Evolutionary conservation across 1,284 basidiomycete genomes (phyloP).

Genomic region (Ceratobasidium sp.): DNA sequence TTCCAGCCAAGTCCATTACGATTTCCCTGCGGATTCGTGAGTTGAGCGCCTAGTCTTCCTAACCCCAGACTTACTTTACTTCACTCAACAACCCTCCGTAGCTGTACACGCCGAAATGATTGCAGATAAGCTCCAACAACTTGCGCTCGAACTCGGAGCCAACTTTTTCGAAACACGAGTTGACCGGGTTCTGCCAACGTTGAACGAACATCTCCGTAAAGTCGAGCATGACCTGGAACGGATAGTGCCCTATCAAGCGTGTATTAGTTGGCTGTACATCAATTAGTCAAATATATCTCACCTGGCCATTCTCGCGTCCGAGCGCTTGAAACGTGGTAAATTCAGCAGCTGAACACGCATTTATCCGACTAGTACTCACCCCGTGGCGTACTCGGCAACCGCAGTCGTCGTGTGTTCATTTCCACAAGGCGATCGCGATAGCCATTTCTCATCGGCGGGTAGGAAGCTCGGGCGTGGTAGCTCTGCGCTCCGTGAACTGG

Average conservation of each 20-base stretch:
- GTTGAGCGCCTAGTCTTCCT: neutral
- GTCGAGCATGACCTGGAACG: constrained; percentile 13
- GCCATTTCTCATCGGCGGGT: constrained; percentile 12
- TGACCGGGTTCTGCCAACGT: constrained; percentile 1
- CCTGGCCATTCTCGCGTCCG: constrained; percentile 22
- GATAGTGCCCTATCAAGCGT: constrained; percentile 2
- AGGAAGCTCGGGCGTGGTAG: constrained; percentile 5
- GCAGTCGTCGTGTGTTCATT: neutral
- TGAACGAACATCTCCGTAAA: constrained; percentile 2
- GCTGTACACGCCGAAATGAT: constrained; percentile 8
- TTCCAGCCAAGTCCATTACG: neutral
- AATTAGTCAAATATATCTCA: neutral
- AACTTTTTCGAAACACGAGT: neutral
- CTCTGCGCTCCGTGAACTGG: neutral
- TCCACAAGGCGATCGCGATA: neutral
- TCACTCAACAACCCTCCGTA: constrained; percentile 9
- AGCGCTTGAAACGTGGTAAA: neutral
- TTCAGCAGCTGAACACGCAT: too few species aligned
- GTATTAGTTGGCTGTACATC: neutral
- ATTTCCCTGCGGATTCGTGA: neutral
- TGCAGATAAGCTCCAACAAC: neutral
- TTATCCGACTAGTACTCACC: neutral
- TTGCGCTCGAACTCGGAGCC: neutral
- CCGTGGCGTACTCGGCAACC: neutral
- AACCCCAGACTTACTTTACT: neutral